These are phyloP conservation scores for Grosmannia serpens DNA, from an alignment of 2,329 filamentous ascomycete genomes.

Conservation along the genomic window DNA sequence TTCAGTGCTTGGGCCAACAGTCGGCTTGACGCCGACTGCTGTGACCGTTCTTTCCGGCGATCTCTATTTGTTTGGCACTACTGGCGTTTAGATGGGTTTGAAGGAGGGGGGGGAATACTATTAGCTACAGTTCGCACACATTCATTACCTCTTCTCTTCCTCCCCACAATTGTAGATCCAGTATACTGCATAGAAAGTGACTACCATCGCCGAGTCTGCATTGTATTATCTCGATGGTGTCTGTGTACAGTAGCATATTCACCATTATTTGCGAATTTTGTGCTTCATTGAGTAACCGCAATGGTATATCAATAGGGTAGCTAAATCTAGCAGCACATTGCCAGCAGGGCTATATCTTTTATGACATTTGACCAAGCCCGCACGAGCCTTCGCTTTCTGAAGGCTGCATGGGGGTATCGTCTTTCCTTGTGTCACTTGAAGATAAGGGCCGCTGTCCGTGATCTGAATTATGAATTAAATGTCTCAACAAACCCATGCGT, in stretches of 20 bases:
- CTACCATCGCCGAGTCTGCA: background rate
- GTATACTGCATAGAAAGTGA: background rate
- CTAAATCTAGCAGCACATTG: background rate
- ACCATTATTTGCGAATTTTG: background rate
- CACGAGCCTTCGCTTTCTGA: background rate
- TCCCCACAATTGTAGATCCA: background rate
- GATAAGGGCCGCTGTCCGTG: slow-evolving; percentile 22
- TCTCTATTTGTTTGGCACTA: background rate
- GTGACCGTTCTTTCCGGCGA: background rate
- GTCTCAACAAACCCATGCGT: slow-evolving; percentile 42
- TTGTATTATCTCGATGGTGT: too few species aligned
- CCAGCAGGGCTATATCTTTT: background rate
- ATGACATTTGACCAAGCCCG: background rate
- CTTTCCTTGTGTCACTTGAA: background rate
- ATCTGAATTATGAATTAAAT: slow-evolving; percentile 40
- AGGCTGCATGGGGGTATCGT: background rate
- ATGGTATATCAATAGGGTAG: background rate
- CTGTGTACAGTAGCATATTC: background rate
- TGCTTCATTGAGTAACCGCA: background rate
- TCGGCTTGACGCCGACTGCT: background rate
- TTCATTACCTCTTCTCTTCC: background rate
- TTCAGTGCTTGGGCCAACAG: background rate
- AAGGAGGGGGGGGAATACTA: background rate
- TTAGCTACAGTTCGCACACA: background rate
- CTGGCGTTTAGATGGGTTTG: background rate